phyloP scores from a whole-genome alignment of 257 asterid genomes.

The Petrea volubilis region DNA sequence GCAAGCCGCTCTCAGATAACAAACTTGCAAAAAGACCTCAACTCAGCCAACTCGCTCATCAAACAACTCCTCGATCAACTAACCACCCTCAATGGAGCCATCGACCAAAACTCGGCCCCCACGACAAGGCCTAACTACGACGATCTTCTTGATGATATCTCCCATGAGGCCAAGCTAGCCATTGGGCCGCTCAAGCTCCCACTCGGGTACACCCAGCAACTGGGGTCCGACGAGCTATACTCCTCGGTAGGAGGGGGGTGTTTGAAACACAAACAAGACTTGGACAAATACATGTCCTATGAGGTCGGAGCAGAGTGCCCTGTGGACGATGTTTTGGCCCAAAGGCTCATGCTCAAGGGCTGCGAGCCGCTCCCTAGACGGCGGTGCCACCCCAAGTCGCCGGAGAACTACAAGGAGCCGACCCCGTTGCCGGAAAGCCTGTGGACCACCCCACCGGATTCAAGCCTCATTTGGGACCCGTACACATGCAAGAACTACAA shows the following conservation, averaged over 20 bases:
- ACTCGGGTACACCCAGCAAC: conserved; percentile 34
- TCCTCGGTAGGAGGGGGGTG: conserved; percentile 53
- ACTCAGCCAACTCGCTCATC: conserved; percentile 30
- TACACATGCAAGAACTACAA: conserved; percentile 58
- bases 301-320: conserved; percentile 47
- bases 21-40: conserved; percentile 36
- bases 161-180: conserved; percentile 42
- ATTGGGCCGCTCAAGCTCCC: conserved; percentile 59
- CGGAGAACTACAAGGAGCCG: conserved; percentile 42
- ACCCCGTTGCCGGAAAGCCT: conserved; percentile 44
- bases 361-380: conserved; percentile 65
- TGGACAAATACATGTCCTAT: conserved; percentile 44
- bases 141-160: conserved; percentile 25
- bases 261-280: conserved; percentile 39
- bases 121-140: not conserved
- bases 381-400: conserved; percentile 61
- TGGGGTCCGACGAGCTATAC: conserved; percentile 42
- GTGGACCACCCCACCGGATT: conserved; percentile 52
- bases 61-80: conserved; percentile 27
- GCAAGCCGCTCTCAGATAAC: conserved; percentile 23
- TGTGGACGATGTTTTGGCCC: conserved; percentile 48
- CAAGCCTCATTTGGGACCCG: conserved; percentile 56
- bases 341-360: conserved; percentile 47
- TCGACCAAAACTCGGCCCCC: not conserved
- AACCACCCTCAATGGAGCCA: conserved; percentile 29